Evolutionary conservation across 345 rosid genomes (phyloP), one percentile per base, ranked within the genome.

Genomic region (Citrus reticulata): DNA sequence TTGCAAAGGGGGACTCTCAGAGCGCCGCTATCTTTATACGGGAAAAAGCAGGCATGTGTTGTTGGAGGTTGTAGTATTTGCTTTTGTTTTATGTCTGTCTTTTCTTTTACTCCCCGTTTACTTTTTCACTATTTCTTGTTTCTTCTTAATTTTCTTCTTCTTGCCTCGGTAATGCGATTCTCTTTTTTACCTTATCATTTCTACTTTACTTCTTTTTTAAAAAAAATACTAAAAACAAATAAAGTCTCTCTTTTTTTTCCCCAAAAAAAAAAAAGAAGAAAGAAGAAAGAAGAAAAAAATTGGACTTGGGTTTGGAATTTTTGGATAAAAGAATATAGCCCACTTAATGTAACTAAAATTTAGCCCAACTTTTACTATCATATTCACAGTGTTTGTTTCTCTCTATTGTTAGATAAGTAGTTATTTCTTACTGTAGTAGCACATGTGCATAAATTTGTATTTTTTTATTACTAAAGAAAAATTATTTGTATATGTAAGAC

Each of bases 21-120:
- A 66, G 80, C 83, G 83, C 83, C 81, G 86, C 83, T 77, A 77
- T 83, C 83, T 62, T 76, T 67, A 25, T 30, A 1, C 2, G 54
- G 76, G n/a, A 60, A 68, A 49, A 64, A 32, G 55, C 1, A 1
- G 77, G 70, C 70, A 19, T 22, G 17, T 30, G 57, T 51, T 16
- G 5, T 4, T 16, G 57, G 17, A 4, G 6, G 17, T 51, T 51
- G 57, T 17, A 6, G 58, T 54, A 19, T 17, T 54, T 4, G 58
- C 22, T 17, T 54, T 54, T 54, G 58, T 13, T 65, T 32, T 30
- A 39, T 63, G 39, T 37, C 59, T 22, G 75, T 60, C 80, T 20
- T 61, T 19, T 58, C 71, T 78, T 73, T 79, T 57, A 35, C 59
- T 7, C 54, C 69, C 75, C 51, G 74, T 67, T 58, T 60, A 39